phyloP scores from a whole-genome alignment of 495 filamentous ascomycete species.

The Xylaria intraflava region DNA sequence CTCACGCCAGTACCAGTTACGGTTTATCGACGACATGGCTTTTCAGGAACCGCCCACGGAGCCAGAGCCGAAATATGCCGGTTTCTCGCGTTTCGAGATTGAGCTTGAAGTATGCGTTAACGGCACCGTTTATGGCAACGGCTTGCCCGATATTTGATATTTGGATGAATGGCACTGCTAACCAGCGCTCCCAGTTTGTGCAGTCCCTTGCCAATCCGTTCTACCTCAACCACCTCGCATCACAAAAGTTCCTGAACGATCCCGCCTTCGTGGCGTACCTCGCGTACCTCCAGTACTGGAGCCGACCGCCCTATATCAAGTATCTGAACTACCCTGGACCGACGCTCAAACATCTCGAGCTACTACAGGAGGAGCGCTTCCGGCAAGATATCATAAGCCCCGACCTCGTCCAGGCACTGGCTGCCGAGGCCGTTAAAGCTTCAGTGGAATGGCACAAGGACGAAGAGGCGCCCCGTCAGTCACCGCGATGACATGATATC shows the following conservation, averaged over 20 bases:
- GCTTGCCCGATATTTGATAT: too few relatives aligned
- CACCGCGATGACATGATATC: neutral
- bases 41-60: constrained; percentile 20
- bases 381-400: constrained; percentile 74
- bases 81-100: constrained; percentile 65
- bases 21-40: neutral
- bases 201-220: constrained; percentile 77
- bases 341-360: constrained; percentile 71
- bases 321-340: constrained; percentile 77
- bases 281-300: constrained; percentile 78
- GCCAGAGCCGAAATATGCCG: constrained; percentile 50
- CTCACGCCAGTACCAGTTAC: neutral
- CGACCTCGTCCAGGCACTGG: constrained; percentile 58
- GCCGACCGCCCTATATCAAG: constrained; percentile 71
- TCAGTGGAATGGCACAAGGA: constrained; percentile 41
- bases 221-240: constrained; percentile 78
- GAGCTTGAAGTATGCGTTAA: constrained; percentile 55
- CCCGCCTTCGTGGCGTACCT: constrained; percentile 75
- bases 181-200: constrained; percentile 56
- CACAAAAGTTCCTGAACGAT: constrained; percentile 53
- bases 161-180: neutral
- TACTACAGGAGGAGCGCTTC: constrained; percentile 79
- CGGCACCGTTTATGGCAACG: neutral
- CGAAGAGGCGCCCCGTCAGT: constrained; percentile 11
- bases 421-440: constrained; percentile 49